These are phyloP conservation scores for Colletotrichum kahawae DNA, from an alignment of 2,329 filamentous ascomycete genomes.

Conservation along the genomic window DNA sequence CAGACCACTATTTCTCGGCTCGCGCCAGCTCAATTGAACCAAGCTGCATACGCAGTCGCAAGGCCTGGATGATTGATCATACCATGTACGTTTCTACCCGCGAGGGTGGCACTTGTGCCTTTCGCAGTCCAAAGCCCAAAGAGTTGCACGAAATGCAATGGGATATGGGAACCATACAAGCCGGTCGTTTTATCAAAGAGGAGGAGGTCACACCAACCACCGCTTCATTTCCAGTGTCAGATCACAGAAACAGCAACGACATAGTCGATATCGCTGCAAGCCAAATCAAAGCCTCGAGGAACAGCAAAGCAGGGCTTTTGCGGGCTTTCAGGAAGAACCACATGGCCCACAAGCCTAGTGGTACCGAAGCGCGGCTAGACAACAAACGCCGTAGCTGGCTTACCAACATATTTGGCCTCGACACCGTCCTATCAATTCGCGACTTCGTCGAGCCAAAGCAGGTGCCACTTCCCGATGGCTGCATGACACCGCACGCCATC, in stretches of 20 bases:
- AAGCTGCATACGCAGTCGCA: slow-evolving; percentile 41
- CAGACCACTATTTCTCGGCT: slow-evolving; percentile 36
- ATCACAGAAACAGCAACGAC: slow-evolving; percentile 25
- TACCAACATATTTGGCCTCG: slow-evolving; percentile 4
- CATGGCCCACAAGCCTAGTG: not conserved
- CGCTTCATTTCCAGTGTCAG: not conserved
- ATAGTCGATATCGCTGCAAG: not conserved
- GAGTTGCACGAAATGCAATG: slow-evolving; percentile 48
- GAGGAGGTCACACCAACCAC: slow-evolving; percentile 29
- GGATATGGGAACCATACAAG: slow-evolving; percentile 30
- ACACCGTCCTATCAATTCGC: slow-evolving; percentile 5
- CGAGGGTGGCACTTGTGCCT: slow-evolving; percentile 39
- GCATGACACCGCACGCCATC: slow-evolving; percentile 46
- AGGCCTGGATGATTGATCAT: slow-evolving; percentile 48
- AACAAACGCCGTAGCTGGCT: slow-evolving; percentile 6
- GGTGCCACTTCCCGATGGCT: slow-evolving; percentile 37
- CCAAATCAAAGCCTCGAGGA: not conserved
- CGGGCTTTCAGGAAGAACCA: not conserved
- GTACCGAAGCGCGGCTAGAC: not conserved
- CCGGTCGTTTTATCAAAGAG: slow-evolving; percentile 39
- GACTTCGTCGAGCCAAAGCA: slow-evolving; percentile 5
- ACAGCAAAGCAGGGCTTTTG: not conserved
- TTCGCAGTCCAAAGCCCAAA: slow-evolving; percentile 40
- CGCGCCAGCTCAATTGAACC: slow-evolving; percentile 30
- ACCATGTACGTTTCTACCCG: slow-evolving; percentile 46